These are phyloP conservation scores for Sanghuangporus baumii DNA, from an alignment of 1,284 basidiomycete genomes.

Conservation along the genomic window DNA sequence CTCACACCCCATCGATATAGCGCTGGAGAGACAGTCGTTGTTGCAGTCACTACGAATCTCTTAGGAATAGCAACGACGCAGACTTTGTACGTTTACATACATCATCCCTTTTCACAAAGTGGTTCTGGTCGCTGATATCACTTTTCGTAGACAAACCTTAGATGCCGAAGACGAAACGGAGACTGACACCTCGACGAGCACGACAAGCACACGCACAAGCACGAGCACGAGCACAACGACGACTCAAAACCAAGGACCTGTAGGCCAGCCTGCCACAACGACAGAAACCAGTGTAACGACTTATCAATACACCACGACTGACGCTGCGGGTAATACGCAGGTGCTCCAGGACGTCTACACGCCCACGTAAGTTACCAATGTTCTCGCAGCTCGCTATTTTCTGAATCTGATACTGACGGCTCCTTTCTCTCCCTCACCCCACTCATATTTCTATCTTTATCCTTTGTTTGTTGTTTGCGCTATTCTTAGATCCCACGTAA, in stretches of 20 bases:
- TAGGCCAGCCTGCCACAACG: slow-evolving; percentile 44
- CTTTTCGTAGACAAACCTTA: slow-evolving; percentile 24
- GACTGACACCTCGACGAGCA: background rate
- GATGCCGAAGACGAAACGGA: slow-evolving; percentile 20
- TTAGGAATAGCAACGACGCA: slow-evolving; percentile 38
- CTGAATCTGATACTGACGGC: background rate
- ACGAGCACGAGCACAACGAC: slow-evolving; percentile 24
- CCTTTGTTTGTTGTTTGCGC: background rate
- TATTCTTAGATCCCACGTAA: slow-evolving; percentile 27
- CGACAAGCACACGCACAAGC: slow-evolving; percentile 23
- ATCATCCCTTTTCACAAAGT: no score
- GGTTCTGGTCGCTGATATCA: background rate
- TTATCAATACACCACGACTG: slow-evolving; percentile 56
- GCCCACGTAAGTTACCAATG: slow-evolving; percentile 32
- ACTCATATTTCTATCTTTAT: background rate
- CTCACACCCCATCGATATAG: slow-evolving; percentile 27
- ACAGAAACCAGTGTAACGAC: slow-evolving; percentile 43
- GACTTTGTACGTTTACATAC: slow-evolving; percentile 35
- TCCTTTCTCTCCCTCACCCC: background rate
- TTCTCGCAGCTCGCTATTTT: background rate
- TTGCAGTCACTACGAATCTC: slow-evolving; percentile 41
- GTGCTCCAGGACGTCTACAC: slow-evolving; percentile 47
- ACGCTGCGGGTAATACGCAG: slow-evolving; percentile 46
- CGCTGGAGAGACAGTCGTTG: slow-evolving; percentile 48
- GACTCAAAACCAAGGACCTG: slow-evolving; percentile 43